These are phyloP conservation scores for Paxillus rubicundulus DNA, from an alignment of 768 basidiomycete genomes.

Conservation along the genomic window DNA sequence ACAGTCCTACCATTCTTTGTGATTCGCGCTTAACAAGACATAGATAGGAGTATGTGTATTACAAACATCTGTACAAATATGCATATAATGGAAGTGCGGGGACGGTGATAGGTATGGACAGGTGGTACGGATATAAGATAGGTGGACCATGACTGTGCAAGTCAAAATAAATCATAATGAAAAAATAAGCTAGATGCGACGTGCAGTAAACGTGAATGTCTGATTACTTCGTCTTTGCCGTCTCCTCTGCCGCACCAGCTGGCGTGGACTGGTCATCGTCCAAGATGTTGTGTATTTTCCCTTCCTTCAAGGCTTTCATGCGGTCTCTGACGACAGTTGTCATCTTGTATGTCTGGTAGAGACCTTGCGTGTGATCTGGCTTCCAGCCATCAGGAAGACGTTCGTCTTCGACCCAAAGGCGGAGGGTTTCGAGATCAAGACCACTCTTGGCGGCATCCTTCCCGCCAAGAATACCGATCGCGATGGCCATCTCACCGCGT, in stretches of 20 bases:
- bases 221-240: constrained; percentile 17
- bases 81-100: too few species aligned
- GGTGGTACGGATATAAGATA: neutral
- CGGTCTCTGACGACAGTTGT: constrained; percentile 25
- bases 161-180: neutral
- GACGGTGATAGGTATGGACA: too few species aligned
- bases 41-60: too few species aligned
- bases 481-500: constrained; percentile 65
- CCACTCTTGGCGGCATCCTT: constrained; percentile 39
- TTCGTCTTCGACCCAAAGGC: constrained; percentile 51
- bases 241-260: neutral
- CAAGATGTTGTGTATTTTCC: constrained; percentile 18
- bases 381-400: constrained; percentile 44
- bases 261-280: constrained; percentile 7
- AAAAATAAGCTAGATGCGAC: neutral
- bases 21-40: too few species aligned
- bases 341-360: constrained; percentile 31
- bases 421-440: constrained; percentile 44
- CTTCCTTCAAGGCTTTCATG: constrained; percentile 22
- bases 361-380: constrained; percentile 29
- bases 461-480: constrained; percentile 47
- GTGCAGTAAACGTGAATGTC: neutral
- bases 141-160: neutral
- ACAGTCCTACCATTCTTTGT: too few species aligned
- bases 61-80: too few species aligned